phyloP scores from a whole-genome alignment of 2,329 filamentous ascomycete species.

The Ceratocystis cacaofunesta region DNA sequence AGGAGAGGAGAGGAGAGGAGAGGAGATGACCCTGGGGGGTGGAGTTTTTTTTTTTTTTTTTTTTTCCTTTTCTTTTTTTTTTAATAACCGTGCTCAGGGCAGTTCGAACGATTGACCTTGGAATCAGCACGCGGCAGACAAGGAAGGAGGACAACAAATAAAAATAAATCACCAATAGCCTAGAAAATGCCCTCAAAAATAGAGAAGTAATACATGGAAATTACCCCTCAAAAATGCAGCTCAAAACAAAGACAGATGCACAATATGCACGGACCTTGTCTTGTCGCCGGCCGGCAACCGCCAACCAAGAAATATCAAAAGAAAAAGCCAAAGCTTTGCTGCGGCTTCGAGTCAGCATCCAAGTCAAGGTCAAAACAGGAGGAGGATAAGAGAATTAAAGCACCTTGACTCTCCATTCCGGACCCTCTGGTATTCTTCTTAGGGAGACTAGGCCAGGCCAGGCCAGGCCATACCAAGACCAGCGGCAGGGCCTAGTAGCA shows the following conservation, averaged over 20 bases:
- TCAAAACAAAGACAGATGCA: not conserved
- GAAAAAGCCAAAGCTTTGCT: not conserved
- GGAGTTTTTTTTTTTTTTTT: too few species aligned
- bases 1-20: too few species aligned
- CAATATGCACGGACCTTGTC: not conserved
- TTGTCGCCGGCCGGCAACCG: not conserved
- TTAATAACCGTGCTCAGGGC: too few species aligned
- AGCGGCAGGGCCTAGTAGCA: not conserved
- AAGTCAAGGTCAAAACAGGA: not conserved
- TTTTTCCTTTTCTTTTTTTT: too few species aligned
- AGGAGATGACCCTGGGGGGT: too few species aligned
- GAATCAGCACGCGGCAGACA: too few species aligned
- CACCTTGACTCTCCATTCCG: not conserved
- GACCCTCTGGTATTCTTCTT: not conserved
- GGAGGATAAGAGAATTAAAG: not conserved
- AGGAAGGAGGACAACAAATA: too few species aligned
- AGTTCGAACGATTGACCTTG: too few species aligned
- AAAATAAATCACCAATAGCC: too few species aligned
- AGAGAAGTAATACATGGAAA: not conserved
- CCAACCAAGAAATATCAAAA: not conserved
- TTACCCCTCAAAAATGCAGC: not conserved
- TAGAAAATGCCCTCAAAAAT: too few species aligned
- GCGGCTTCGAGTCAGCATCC: not conserved
- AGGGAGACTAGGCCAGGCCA: too few species aligned
- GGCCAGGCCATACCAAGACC: not conserved